phyloP scores from a whole-genome alignment of 495 filamentous ascomycete genomes.

The Penicillium waksmanii region DNA sequence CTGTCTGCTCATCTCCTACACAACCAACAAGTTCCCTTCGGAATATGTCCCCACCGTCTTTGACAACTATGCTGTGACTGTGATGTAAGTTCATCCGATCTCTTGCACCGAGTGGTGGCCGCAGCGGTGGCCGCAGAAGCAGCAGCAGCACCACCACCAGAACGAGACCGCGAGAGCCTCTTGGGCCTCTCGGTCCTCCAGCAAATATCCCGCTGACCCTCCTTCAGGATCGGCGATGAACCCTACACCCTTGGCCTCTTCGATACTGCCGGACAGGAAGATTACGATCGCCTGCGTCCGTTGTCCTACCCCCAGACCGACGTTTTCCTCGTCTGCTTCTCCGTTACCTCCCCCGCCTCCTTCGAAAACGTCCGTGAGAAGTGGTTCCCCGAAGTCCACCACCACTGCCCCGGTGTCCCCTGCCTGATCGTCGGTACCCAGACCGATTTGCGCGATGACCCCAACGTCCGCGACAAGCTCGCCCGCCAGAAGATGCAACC shows the following conservation, averaged over 20 bases:
- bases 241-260: constrained; percentile 97
- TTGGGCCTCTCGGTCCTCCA: too few species aligned
- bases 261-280: constrained; percentile 98
- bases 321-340: constrained; percentile 98
- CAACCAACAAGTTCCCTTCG: constrained; percentile 98
- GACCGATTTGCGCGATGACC: constrained; percentile 92
- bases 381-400: constrained; percentile 98
- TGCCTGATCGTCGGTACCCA: constrained; percentile 98
- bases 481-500: constrained; percentile 94
- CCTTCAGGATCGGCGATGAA: constrained; percentile 92
- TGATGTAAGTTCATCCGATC: constrained; percentile 74
- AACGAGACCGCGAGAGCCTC: neutral
- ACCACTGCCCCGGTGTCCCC: constrained; percentile 96
- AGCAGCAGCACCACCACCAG: neutral
- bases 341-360: constrained; percentile 96
- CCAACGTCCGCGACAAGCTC: constrained; percentile 86
- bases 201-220: neutral
- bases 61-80: constrained; percentile 99
- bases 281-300: constrained; percentile 96
- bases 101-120: neutral
- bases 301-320: constrained; percentile 98
- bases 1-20: constrained; percentile 97
- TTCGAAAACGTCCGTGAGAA: constrained; percentile 99
- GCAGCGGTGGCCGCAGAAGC: neutral
- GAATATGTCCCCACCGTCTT: constrained; percentile 99